Percentiles rank a stretch among this genome's conserved stretches.
Evolutionary conservation across 306 rosid species (phyloP).

Genomic region (Castanea mollissima): DNA sequence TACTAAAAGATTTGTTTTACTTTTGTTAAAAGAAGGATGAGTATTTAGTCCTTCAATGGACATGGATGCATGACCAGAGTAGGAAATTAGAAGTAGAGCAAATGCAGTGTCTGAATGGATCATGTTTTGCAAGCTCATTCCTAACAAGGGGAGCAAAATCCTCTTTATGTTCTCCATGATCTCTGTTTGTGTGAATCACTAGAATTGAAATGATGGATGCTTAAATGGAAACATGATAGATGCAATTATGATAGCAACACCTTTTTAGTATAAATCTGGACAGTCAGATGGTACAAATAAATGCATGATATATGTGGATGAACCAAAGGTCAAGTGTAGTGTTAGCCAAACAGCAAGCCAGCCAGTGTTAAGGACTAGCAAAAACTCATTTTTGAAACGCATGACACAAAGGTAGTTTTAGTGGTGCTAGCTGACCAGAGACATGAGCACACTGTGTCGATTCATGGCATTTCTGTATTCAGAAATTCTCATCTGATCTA

Average conservation of each 20-base stretch:
- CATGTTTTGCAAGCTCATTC: not conserved
- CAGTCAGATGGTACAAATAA: not conserved
- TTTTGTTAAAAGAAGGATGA: not conserved
- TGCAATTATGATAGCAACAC: not conserved
- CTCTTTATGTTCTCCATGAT: not conserved
- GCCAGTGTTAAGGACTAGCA: not conserved
- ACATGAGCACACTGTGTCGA: not conserved
- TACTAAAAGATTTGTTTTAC: not conserved
- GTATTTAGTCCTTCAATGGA: conserved; percentile 1
- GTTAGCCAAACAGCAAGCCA: not conserved
- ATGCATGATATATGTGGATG: not conserved
- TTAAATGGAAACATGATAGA: not conserved
- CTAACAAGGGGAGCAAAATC: not conserved
- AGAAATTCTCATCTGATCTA: not conserved
- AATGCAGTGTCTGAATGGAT: not conserved
- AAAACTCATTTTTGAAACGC: not conserved
- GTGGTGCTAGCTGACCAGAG: not conserved
- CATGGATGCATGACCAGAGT: not conserved
- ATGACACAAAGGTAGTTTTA: not conserved
- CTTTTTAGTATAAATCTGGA: not conserved
- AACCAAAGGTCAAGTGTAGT: no score
- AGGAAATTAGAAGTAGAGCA: not conserved
- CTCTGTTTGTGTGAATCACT: not conserved
- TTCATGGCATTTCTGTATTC: not conserved
- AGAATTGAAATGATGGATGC: not conserved